These are phyloP conservation scores for Vigna reflexopilosa DNA, from an alignment of 306 rosid genomes.

Conservation along the genomic window DNA sequence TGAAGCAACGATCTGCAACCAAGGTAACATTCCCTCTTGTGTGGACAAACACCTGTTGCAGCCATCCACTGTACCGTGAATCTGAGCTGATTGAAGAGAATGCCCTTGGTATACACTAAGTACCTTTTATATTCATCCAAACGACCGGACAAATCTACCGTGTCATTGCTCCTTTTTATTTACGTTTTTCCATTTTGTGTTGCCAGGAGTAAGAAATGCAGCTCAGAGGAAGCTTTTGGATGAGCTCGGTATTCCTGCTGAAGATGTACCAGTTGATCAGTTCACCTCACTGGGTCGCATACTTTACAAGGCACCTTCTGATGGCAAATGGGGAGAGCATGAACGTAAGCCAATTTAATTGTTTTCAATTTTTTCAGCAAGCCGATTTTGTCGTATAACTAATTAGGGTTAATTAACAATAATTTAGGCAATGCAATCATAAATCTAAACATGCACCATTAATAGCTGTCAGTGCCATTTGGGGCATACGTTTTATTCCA, in stretches of 20 bases:
- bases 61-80: constrained; percentile 96
- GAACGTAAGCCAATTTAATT: constrained; percentile 69
- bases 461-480: not conserved
- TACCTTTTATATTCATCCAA: constrained; percentile 5
- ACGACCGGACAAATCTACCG: constrained; percentile 23
- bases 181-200: constrained; percentile 17
- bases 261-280: constrained; percentile 93
- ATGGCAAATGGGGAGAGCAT: constrained; percentile 99
- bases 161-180: not conserved
- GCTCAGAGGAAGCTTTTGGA: constrained; percentile 98
- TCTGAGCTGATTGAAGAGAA: constrained; percentile 89
- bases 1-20: constrained; percentile 96
- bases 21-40: constrained; percentile 99
- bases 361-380: not conserved
- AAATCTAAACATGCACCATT: constrained; percentile 2
- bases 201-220: constrained; percentile 88
- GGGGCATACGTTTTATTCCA: not conserved
- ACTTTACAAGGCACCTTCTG: constrained; percentile 96
- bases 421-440: constrained; percentile 16
- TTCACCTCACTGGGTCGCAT: constrained; percentile 91
- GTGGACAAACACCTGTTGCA: constrained; percentile 99
- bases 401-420: constrained; percentile 7
- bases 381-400: not conserved
- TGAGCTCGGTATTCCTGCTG: constrained; percentile 91
- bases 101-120: constrained; percentile 65